Evolutionary conservation across 345 rosid genomes (phyloP), one percentile per base, ranked within the genome.

Genomic region (Odontarrhena argentea): DNA sequence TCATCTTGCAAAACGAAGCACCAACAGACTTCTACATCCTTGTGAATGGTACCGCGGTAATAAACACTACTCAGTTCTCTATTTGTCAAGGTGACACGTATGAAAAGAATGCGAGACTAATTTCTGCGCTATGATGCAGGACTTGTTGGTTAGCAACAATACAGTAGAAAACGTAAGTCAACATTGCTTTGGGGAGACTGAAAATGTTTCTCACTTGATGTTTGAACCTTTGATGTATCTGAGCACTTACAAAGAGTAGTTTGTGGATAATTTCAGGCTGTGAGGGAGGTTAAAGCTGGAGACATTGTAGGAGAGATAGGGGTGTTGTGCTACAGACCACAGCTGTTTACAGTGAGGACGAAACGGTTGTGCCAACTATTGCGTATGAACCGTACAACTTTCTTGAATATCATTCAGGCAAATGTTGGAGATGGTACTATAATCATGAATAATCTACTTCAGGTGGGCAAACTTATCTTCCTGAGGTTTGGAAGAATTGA

Each of bases 371-470:
- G 95, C 69, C 99, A 94, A 77, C 82, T 94, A 7, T 81, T 94
- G 42, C 96, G 96, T 44, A 69, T 91, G 74, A 94, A 91, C 71
- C 93, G 96, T 32, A 84, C 95, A 14, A 74, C 89, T 7, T 94
- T 93, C 84, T 63, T 93, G 54, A 88, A 82, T 47, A 88, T 90
- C 24, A 84, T 93, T 70, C 97, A 90, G 67, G 88, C 96, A 46
- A 93, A 93, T 74, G 84, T 90, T 42, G 97, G 95, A 74, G 98
- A 93, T 64, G 98, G 96, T 63, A 88, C 92, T 18, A 80, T 93
- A 40, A 88, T 93, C 74, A 83, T 88, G 89, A 90, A 84, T 74
- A 93, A 93, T 79, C 89, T 93, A 62, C 97, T 93, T 60, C 87
- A 88, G 91, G 98, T 93, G 25, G 28, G 43, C 26, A 52, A 53